Evolutionary conservation across 2,329 filamentous ascomycete species (phyloP), one percentile per base, ranked within the genome.

Genomic region (Shiraia bambusicola): DNA sequence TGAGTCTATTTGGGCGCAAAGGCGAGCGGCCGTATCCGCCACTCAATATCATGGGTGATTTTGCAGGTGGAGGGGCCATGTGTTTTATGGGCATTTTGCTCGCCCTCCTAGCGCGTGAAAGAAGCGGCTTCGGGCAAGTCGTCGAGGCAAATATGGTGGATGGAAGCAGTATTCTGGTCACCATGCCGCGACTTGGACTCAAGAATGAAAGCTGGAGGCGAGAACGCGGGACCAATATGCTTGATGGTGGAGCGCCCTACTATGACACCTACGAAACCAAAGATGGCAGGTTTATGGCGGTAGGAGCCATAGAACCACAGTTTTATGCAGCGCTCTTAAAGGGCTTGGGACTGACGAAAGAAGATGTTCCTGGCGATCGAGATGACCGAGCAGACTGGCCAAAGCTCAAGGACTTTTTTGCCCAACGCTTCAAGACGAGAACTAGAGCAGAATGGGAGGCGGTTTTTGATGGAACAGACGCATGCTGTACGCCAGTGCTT

Each of bases 61-160:
- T 97, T 54, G 93, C 88, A 0, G 92, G 90, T 24, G 92, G 92
- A 14, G 92, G 92, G 25, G 84, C 86, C 1, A 83, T 83, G 52
- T 83, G 93, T 29, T 88, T 93, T 58, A 75, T 90, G 44, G 92
- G 91, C 0, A 82, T 97, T 4, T 67, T 96, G 40, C 74, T 96
- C 14, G 92, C 93, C 0, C 69, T 97, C 45, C 59, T 94, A 8
- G 77, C 82, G 11, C 75, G 89, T 25, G 72, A 76, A 34, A 72
- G 69, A 30, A 83, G 76, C 0, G 88, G 88, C 0, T 48, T 71
- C 2, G 92, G 92, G 0, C 92, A 96, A 70, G 84, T 96, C 10
- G 90, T 97, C 7, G 89, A 96, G 71, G 88, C 88, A 12, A 96
- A 95, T 68, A 97, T 97, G 92, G 92, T 96, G 10, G 92, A 97